These are phyloP conservation scores for Eucalyptus viminalis DNA, from an alignment of 345 rosid genomes.

Conservation along the genomic window DNA sequence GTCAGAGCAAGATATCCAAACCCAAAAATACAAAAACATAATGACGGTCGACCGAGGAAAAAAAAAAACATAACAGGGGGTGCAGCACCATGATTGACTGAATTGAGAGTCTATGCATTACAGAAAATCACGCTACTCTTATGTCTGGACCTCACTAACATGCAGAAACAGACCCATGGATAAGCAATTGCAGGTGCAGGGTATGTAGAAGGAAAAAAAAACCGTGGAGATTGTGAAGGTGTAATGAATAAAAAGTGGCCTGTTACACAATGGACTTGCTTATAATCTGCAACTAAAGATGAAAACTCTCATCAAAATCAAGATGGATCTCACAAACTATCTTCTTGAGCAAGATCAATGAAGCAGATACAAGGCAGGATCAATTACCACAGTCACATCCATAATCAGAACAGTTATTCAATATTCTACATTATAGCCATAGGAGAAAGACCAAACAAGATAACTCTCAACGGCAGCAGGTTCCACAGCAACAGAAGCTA, in stretches of 20 bases:
- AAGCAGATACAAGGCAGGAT: not conserved
- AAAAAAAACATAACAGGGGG: not conserved
- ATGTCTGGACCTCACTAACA: not conserved
- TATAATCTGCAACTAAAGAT: not conserved
- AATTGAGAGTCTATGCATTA: not conserved
- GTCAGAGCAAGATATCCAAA: not conserved
- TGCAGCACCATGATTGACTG: not conserved
- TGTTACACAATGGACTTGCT: not conserved
- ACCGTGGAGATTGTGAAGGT: not conserved
- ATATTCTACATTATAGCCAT: not conserved
- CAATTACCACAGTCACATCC: not conserved
- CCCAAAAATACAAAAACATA: not conserved
- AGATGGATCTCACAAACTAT: not conserved
- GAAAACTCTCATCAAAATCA: not conserved
- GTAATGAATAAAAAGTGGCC: not conserved
- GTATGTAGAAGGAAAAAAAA: not conserved
- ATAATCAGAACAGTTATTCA: not conserved
- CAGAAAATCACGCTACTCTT: not conserved
- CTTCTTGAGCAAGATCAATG: not conserved
- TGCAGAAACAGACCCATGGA: not conserved
- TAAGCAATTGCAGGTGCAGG: not conserved
- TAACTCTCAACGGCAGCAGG: not conserved
- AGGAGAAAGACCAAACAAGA: not conserved
- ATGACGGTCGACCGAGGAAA: not conserved
- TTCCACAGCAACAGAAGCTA: not conserved